Evolutionary conservation across 139 green algal genomes (phyloP).

Genomic region (Chlamydomonas applanata): DNA sequence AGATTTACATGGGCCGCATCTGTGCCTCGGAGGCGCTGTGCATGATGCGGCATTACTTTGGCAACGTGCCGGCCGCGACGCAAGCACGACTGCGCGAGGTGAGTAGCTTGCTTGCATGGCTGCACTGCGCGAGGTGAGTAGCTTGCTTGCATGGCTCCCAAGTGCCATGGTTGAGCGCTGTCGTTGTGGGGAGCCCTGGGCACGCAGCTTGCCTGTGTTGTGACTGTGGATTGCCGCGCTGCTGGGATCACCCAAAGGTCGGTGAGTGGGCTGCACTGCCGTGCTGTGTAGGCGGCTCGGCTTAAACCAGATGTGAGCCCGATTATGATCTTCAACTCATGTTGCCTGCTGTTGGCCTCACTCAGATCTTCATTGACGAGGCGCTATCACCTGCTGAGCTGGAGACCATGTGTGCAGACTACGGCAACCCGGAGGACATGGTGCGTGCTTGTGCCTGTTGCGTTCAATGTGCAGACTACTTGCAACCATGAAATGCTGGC

Average conservation of each 20-base stretch:
- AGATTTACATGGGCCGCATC: slow-evolving; percentile 55
- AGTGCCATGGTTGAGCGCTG: no score
- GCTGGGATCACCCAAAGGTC: no score
- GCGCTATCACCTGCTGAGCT: slow-evolving; percentile 49
- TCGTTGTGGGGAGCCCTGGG: no score
- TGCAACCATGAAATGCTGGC: no score
- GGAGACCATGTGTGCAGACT: slow-evolving; percentile 57
- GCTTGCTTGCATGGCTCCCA: no score
- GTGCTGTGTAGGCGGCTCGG: no score
- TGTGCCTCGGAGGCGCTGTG: slow-evolving; percentile 28
- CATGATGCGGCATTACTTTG: slow-evolving; percentile 57
- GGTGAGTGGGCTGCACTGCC: no score
- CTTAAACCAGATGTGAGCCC: no score
- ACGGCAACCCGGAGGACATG: slow-evolving; percentile 34
- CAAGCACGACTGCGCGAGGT: slow-evolving; percentile 4
- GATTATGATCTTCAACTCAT: not conserved
- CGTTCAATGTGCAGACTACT: no score
- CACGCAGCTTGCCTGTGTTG: no score
- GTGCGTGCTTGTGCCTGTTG: slow-evolving; percentile 2
- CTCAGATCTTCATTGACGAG: slow-evolving; percentile 23
- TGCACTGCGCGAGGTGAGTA: not conserved
- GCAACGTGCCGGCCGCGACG: not conserved
- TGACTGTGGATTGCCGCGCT: no score
- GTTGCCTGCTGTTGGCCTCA: not conserved
- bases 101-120: no score